Conservation (phyloP, 805 yeast species). For the Lipomyces chichibuensis region DNA sequence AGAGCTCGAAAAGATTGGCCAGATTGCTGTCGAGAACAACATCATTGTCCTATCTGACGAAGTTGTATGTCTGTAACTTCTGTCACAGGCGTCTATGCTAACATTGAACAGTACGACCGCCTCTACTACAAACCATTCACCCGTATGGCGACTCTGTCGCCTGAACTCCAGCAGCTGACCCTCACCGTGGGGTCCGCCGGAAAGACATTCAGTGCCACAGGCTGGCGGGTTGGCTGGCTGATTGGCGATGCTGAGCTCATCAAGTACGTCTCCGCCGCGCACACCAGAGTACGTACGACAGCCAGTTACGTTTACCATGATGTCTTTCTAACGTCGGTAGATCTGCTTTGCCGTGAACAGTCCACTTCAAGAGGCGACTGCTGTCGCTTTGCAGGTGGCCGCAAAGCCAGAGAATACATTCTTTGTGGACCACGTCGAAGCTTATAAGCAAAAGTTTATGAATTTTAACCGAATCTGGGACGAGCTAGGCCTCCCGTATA, state of each 20-base stretch:
- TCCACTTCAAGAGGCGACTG: slow-evolving; percentile 90
- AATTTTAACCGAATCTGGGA: slow-evolving; percentile 79
- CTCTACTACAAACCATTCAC: slow-evolving; percentile 76
- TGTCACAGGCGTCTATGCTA: background rate
- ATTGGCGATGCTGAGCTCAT: slow-evolving; percentile 83
- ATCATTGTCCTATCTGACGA: slow-evolving; percentile 86
- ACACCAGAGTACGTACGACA: slow-evolving; percentile 60
- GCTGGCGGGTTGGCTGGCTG: slow-evolving; percentile 98
- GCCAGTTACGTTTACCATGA: background rate
- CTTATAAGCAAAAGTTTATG: slow-evolving; percentile 71
- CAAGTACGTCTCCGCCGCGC: slow-evolving; percentile 82
- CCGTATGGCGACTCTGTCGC: slow-evolving; percentile 79
- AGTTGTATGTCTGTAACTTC: slow-evolving; percentile 49
- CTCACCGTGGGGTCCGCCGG: slow-evolving; percentile 97
- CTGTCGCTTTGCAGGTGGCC: slow-evolving; percentile 72
- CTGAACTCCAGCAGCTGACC: slow-evolving; percentile 77
- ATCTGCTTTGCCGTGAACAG: slow-evolving; percentile 90
- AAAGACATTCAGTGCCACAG: slow-evolving; percentile 97
- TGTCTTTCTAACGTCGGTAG: slow-evolving; percentile 1
- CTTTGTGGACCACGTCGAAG: slow-evolving; percentile 67
- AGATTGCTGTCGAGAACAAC: slow-evolving; percentile 82
- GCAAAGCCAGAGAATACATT: slow-evolving; percentile 55
- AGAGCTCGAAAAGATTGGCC: slow-evolving; percentile 76
- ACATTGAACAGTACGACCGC: slow-evolving; percentile 62
- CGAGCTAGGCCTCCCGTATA: slow-evolving; percentile 84